Base-by-base conservation (phyloP, 768 basidiomycete genomes). In the Lactifluus echinatus region DNA sequence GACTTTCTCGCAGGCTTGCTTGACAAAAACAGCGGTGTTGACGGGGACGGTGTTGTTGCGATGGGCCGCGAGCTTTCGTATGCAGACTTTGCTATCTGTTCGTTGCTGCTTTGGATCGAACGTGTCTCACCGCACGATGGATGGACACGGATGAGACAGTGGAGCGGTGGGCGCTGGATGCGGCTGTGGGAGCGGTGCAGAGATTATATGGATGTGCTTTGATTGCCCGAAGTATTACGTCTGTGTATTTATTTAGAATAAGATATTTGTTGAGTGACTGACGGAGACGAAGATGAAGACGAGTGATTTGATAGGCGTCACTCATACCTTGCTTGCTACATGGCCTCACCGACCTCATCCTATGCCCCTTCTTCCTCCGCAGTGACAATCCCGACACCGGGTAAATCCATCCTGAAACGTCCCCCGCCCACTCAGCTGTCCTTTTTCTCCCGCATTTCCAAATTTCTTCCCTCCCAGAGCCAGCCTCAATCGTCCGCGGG, bases 331-430 rank as follows among this genome's bases (percentile, higher is more conserved):
- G 23, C 40, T 37, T 53, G 40, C 54, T 57, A 53, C 62, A 66
- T 65, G 64, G 66, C 70, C 54, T 58, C 67, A 45, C 65, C 73
- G 19, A 66, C 69, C 31, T 77, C 83, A 34, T 84, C 81, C 33
- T 76, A 76, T 64, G 79, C 81, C 28, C 84, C 88, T 29, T 89
- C 87, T 15, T 87, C 87, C 53, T 89, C 87, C 0, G 86, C 88
- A 19, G 86, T 89, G 33, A 87, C 85, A 28, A 87, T 91, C 59
- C 84, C 81, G 17, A 82, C 82, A 8, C 85, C 86, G 8, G 89
- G 89, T 29, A 88, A 84, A 71, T 85, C 85, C 8, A 92, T 92
- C 59, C 76, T 92, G 56, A 92, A 91, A 69, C 79, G 79, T 10
- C 86, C 89, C 21, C 80, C 85, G 23, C 85, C 83, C 2, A 69